Evolutionary conservation across 2,329 filamentous ascomycete species (phyloP).

Genomic region (Trichoderma guizhouense): DNA sequence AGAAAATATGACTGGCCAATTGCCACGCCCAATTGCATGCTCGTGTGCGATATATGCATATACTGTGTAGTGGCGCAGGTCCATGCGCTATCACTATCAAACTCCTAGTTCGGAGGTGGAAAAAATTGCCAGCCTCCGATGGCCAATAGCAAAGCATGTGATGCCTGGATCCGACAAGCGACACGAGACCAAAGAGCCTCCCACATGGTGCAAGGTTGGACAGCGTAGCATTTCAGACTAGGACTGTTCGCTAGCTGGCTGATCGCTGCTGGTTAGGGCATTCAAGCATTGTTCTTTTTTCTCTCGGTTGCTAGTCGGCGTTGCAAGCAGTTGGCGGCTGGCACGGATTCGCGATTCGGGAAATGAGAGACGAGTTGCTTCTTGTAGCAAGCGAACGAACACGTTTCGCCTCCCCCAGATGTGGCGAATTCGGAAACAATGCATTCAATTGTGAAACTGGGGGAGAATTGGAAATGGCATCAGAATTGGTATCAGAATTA

Average conservation of each 20-base stretch:
- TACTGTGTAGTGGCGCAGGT: constrained; percentile 15
- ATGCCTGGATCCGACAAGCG: constrained; percentile 10
- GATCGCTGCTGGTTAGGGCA: neutral
- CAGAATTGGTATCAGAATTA: neutral
- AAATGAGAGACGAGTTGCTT: neutral
- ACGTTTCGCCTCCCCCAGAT: neutral
- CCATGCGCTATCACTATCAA: neutral
- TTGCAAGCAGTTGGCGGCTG: neutral
- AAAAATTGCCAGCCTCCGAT: constrained; percentile 4
- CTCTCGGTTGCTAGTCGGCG: neutral
- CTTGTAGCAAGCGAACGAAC: neutral
- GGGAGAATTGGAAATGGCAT: neutral
- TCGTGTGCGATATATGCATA: constrained; percentile 6
- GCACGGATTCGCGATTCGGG: neutral
- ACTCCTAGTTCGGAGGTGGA: constrained; percentile 14
- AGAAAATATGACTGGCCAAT: neutral
- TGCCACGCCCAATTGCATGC: constrained; percentile 5
- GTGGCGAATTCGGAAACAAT: neutral
- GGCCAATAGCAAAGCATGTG: constrained; percentile 12
- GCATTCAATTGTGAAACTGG: neutral
- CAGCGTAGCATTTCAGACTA: neutral
- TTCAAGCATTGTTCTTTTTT: neutral
- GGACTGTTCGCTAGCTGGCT: neutral
- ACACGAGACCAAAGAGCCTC: constrained; percentile 4
- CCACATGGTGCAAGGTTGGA: neutral